These are phyloP conservation scores for Purpureocillium lavendulum DNA, from an alignment of 2,329 filamentous ascomycete genomes.

Conservation along the genomic window DNA sequence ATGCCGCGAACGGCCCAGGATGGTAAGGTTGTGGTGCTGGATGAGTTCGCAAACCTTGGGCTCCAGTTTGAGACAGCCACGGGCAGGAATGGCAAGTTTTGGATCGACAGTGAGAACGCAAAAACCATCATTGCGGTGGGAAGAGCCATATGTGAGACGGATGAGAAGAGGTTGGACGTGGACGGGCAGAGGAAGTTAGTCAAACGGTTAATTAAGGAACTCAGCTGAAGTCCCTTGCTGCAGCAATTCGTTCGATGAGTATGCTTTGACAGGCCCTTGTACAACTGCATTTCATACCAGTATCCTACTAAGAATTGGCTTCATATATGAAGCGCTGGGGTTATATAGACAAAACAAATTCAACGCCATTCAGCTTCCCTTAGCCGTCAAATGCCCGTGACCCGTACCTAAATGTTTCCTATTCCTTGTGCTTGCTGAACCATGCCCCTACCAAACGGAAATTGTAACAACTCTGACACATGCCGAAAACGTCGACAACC, in stretches of 20 bases:
- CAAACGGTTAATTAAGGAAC: constrained; percentile 53
- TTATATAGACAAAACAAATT: too few species aligned
- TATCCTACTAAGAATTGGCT: too few species aligned
- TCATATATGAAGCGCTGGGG: too few species aligned
- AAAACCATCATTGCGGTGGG: constrained; percentile 72
- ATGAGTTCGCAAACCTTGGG: constrained; percentile 68
- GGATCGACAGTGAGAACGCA: constrained; percentile 74
- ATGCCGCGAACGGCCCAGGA: constrained; percentile 51
- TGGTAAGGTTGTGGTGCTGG: constrained; percentile 64
- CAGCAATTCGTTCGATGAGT: too few species aligned
- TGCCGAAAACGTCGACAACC: too few species aligned
- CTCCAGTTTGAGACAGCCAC: constrained; percentile 89
- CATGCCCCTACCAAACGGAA: neutral
- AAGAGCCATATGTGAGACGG: constrained; percentile 67
- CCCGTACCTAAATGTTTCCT: too few species aligned
- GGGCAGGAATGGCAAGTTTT: constrained; percentile 84
- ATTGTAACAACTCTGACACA: too few species aligned
- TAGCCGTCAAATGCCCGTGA: too few species aligned
- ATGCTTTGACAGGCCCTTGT: too few species aligned
- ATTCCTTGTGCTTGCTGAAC: neutral
- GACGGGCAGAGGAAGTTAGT: constrained; percentile 66
- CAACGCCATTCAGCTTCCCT: too few species aligned
- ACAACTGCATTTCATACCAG: too few species aligned
- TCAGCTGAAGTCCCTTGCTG: constrained; percentile 27
- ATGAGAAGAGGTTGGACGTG: constrained; percentile 54